Percentiles rank a stretch among this genome's conserved stretches.
Evolutionary conservation across 305 asterid species (phyloP).

Genomic region (Fraxinus floribunda): DNA sequence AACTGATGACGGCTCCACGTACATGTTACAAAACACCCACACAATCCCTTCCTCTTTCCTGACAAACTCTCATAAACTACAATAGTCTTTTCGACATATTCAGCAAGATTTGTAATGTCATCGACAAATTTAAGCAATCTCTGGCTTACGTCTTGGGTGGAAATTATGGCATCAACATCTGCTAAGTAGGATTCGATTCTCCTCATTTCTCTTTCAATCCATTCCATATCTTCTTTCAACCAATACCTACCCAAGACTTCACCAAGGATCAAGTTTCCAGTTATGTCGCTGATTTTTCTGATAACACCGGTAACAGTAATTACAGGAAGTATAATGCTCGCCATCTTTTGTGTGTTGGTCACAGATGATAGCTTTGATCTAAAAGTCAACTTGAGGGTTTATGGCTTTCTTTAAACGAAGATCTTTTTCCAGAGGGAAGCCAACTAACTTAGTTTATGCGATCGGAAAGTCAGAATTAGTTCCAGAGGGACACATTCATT

Average conservation of each 20-base stretch:
- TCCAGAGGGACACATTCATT: neutral
- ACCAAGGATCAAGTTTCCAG: neutral
- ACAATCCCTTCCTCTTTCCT: neutral
- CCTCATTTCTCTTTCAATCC: neutral
- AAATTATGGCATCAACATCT: neutral
- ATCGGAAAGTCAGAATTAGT: neutral
- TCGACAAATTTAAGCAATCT: neutral
- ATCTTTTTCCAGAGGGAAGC: neutral
- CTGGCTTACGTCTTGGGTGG: neutral
- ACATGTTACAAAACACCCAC: neutral
- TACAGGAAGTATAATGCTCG: neutral
- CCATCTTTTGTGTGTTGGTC: neutral
- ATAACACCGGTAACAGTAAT: neutral
- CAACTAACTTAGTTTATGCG: neutral
- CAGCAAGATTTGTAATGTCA: neutral
- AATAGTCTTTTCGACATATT: neutral
- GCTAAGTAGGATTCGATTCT: neutral
- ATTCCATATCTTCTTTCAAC: neutral
- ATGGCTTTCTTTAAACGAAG: neutral
- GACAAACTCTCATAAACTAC: neutral
- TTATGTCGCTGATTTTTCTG: neutral
- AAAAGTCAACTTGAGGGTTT: neutral
- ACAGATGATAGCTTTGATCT: neutral
- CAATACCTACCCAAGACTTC: neutral
- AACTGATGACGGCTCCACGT: neutral